A percentile compares a stretch with the other conserved stretches of the same genome.
phyloP scores from a whole-genome alignment of 2,329 filamentous ascomycete species.

The Colletotrichum godetiae region DNA sequence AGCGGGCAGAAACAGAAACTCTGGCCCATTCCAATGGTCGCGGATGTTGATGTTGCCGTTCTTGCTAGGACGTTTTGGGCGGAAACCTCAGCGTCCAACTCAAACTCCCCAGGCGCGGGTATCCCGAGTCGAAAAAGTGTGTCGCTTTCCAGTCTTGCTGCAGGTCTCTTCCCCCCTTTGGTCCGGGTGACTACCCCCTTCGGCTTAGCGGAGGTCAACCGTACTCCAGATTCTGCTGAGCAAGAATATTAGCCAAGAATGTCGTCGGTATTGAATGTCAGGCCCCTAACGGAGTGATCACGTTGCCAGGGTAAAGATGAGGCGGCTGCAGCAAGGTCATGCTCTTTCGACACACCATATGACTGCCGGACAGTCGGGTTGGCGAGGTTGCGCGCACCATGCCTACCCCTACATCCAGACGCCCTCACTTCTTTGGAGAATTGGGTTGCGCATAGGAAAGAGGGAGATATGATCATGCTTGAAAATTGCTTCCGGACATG shows the following conservation, averaged over 20 bases:
- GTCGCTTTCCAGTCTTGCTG: not conserved
- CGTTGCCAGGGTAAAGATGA: not conserved
- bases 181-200: not conserved
- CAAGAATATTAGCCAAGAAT: not conserved
- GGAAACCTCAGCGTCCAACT: not conserved
- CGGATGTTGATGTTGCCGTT: conserved; percentile 7
- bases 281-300: not conserved
- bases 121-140: not conserved
- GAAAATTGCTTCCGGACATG: conserved; percentile 15
- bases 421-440: not conserved
- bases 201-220: not conserved
- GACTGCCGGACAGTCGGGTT: not conserved
- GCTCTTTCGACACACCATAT: not conserved
- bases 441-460: not conserved
- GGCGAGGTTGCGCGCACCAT: not conserved
- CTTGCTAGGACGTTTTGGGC: not conserved
- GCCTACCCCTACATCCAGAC: not conserved
- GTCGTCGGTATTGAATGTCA: not conserved
- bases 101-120: not conserved
- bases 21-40: conserved; percentile 3
- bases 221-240: not conserved
- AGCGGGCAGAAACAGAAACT: not conserved
- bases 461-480: not conserved
- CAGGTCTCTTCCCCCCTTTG: not conserved
- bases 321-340: not conserved